These are phyloP conservation scores for Ehretia macrophylla DNA, from an alignment of 257 asterid species.

Conservation along the genomic window DNA sequence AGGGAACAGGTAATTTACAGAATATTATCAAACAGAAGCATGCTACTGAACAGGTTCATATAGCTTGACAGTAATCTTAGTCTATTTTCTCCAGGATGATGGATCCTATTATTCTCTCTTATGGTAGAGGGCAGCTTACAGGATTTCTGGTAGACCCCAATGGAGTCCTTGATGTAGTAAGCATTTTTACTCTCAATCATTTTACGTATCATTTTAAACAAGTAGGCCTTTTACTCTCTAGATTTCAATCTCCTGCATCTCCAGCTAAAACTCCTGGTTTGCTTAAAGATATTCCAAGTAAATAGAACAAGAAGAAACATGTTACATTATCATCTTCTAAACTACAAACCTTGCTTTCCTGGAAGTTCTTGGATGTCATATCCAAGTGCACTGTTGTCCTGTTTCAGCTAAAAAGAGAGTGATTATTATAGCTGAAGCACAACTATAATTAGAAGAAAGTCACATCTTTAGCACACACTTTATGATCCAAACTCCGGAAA, in stretches of 20 bases:
- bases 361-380: too few relatives aligned
- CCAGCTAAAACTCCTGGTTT: neutral
- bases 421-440: too few relatives aligned
- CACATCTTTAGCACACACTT: too few relatives aligned
- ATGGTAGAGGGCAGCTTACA: slow-evolving; percentile 89
- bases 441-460: too few relatives aligned
- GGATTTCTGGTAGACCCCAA: slow-evolving; percentile 89
- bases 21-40: neutral
- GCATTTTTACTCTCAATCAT: slow-evolving; percentile 16
- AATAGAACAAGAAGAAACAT: too few relatives aligned
- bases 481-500: too few relatives aligned
- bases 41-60: neutral
- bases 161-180: slow-evolving; percentile 94
- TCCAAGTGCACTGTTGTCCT: too few relatives aligned
- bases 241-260: neutral
- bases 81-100: slow-evolving; percentile 62
- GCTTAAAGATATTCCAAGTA: too few relatives aligned
- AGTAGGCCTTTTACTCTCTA: too few relatives aligned
- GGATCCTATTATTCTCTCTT: slow-evolving; percentile 88
- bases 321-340: too few relatives aligned
- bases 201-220: neutral
- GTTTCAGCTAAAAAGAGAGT: too few relatives aligned
- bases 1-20: slow-evolving; percentile 71
- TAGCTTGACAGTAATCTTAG: neutral
- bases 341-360: too few relatives aligned